Conservation (phyloP, 352 stramenopile species). For the Phytopythium kandeliae region DNA sequence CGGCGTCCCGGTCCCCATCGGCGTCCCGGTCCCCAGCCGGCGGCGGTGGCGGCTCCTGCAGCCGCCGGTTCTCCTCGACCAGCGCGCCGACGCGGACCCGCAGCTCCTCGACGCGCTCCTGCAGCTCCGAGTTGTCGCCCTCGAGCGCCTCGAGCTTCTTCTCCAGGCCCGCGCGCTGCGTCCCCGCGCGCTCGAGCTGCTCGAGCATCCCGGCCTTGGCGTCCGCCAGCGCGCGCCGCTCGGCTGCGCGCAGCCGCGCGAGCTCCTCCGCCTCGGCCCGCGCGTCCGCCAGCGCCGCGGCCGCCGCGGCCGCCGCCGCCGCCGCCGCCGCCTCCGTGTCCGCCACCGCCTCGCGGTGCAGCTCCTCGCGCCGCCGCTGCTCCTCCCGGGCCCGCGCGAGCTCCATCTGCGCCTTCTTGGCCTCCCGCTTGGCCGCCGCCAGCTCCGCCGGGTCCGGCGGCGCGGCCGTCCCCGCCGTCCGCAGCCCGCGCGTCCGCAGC, state of each 20-base stretch:
- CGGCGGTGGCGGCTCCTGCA: neutral
- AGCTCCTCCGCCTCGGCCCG: constrained; percentile 22
- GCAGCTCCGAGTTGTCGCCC: constrained; percentile 27
- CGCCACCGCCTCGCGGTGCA: constrained; percentile 6
- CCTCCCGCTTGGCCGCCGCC: constrained; percentile 7
- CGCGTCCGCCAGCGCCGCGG: constrained; percentile 20
- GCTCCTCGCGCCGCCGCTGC: constrained; percentile 12
- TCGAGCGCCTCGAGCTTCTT: constrained; percentile 18
- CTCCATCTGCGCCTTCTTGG: constrained; percentile 11
- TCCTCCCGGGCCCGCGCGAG: constrained; percentile 9
- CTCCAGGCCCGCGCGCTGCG: constrained; percentile 18
- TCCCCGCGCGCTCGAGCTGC: constrained; percentile 24
- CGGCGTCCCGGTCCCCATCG: no score
- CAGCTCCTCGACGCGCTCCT: constrained; percentile 19
- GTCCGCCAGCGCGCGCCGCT: constrained; percentile 16
- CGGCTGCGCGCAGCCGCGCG: constrained; percentile 14
- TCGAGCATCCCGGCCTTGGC: constrained; percentile 26
- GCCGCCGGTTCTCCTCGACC: neutral
- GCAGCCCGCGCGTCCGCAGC: neutral
- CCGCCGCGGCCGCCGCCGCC: constrained; percentile 15
- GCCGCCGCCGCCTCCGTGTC: constrained; percentile 11
- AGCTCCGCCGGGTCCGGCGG: constrained; percentile 2
- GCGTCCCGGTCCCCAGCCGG: no score
- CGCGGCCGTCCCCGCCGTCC: neutral
- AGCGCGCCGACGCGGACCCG: constrained; percentile 6